phyloP scores from a whole-genome alignment of 345 rosid species.

The Zanthoxylum bungeanum region DNA sequence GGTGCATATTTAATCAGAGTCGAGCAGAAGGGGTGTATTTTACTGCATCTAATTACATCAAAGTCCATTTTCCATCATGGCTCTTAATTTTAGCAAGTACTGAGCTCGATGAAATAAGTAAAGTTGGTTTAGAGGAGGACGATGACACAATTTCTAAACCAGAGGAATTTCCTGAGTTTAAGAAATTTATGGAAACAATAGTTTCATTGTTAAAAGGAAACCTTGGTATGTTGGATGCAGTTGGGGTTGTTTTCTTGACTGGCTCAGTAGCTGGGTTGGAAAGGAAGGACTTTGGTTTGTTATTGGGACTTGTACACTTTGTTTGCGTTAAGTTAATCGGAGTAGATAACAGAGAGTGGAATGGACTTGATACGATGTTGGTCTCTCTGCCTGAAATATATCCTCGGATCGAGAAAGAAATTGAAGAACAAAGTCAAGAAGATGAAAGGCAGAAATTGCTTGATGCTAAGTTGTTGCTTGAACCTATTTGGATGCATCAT shows the following conservation, averaged over 20 bases:
- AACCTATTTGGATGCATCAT: constrained; percentile 86
- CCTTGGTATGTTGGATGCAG: constrained; percentile 46
- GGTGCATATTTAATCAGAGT: constrained; percentile 36
- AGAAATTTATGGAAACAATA: constrained; percentile 39
- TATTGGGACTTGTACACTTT: constrained; percentile 58
- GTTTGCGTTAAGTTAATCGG: constrained; percentile 53
- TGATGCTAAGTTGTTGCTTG: constrained; percentile 55
- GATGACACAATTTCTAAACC: constrained; percentile 30
- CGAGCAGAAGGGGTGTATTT: constrained; percentile 30
- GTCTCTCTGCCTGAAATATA: constrained; percentile 55
- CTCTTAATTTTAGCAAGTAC: constrained; percentile 45
- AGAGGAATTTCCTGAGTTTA: constrained; percentile 38
- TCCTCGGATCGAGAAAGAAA: constrained; percentile 55
- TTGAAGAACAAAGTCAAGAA: constrained; percentile 44
- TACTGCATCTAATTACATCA: constrained; percentile 36
- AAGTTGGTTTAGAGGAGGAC: constrained; percentile 34
- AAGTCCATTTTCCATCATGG: constrained; percentile 63
- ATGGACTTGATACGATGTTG: constrained; percentile 65
- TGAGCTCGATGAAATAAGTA: constrained; percentile 40
- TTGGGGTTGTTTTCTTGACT: constrained; percentile 58
- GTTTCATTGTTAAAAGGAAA: constrained; percentile 44
- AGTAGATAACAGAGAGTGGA: constrained; percentile 64
- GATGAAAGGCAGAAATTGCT: constrained; percentile 36
- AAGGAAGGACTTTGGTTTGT: constrained; percentile 50
- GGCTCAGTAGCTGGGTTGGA: constrained; percentile 51